Conservation (phyloP, 2,329 filamentous ascomycete species). For the Sordariomycetes sp. region DNA sequence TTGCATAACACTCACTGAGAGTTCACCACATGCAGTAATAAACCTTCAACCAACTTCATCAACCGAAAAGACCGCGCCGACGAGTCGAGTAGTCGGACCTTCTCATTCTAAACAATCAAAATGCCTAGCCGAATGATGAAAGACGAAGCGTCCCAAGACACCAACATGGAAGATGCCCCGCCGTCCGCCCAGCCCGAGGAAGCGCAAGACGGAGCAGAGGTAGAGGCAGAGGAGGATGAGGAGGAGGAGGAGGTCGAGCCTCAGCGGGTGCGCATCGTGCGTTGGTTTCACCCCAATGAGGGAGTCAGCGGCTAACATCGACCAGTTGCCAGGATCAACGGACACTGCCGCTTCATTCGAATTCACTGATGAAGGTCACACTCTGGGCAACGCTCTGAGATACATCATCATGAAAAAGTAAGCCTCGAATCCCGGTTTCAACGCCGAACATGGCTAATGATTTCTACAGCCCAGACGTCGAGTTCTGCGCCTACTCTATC, state of each 20-base stretch:
- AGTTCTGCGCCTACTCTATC: conserved; percentile 97
- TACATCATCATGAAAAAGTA: conserved; percentile 99
- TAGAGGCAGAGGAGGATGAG: conserved; percentile 28
- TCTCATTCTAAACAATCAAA: background rate
- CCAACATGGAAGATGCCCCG: conserved; percentile 35
- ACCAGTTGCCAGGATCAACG: conserved; percentile 72
- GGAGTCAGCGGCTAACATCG: conserved; percentile 1
- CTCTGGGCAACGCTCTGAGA: conserved; percentile 84
- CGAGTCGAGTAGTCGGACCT: too few relatives aligned
- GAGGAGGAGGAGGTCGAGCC: conserved; percentile 37
- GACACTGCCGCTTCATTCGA: conserved; percentile 91
- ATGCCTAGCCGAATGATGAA: conserved; percentile 32
- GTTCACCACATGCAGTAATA: too few relatives aligned
- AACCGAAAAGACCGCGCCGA: too few relatives aligned
- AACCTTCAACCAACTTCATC: too few relatives aligned
- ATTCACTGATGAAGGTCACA: conserved; percentile 90
- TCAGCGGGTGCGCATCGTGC: conserved; percentile 55
- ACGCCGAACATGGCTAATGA: conserved; percentile 3
- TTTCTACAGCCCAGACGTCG: conserved; percentile 72
- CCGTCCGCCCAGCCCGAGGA: conserved; percentile 24
- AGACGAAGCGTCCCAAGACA: conserved; percentile 20
- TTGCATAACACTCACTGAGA: too few relatives aligned
- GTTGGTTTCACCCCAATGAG: conserved; percentile 8
- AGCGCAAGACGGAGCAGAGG: conserved; percentile 16
- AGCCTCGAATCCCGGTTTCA: conserved; percentile 13